Percentiles rank a stretch among this genome's conserved stretches.
phyloP scores from a whole-genome alignment of 768 basidiomycete species.

The Boletus coccyginus region DNA sequence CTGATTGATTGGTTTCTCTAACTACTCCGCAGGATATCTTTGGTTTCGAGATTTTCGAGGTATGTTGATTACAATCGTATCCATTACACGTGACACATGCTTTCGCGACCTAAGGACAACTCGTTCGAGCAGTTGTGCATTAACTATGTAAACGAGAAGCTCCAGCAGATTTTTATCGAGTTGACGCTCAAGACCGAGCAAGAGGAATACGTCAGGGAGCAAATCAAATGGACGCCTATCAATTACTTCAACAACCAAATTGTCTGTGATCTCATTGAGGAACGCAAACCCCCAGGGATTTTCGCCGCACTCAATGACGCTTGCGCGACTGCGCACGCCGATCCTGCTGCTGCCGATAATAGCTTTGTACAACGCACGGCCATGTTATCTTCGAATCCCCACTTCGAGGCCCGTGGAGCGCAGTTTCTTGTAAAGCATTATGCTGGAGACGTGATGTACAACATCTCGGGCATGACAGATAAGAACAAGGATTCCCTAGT shows the following conservation, averaged over 20 bases:
- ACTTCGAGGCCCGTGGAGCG: conserved; percentile 91
- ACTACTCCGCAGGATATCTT: conserved; percentile 76
- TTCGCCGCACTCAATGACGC: conserved; percentile 98
- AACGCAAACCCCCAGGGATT: conserved; percentile 92
- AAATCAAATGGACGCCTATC: conserved; percentile 99
- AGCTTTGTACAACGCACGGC: conserved; percentile 93
- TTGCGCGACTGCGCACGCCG: conserved; percentile 98
- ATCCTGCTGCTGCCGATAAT: conserved; percentile 93
- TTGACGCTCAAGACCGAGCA: conserved; percentile 98
- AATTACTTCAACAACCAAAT: conserved; percentile 99
- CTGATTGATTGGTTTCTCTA: not conserved
- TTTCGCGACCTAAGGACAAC: conserved; percentile 64
- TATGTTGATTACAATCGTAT: conserved; percentile 26
- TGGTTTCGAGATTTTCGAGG: conserved; percentile 98
- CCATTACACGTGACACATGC: conserved; percentile 1
- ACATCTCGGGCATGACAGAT: conserved; percentile 96
- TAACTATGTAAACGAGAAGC: conserved; percentile 99
- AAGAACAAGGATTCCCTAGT: conserved; percentile 98
- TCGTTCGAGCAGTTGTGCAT: conserved; percentile 98
- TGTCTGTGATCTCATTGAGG: conserved; percentile 97
- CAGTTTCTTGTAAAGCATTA: conserved; percentile 97
- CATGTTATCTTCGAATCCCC: conserved; percentile 76
- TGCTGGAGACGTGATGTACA: conserved; percentile 98
- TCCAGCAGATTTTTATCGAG: conserved; percentile 99
- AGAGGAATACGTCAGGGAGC: conserved; percentile 97